A percentile compares a stretch with the other conserved stretches of the same genome.
These are phyloP conservation scores for Apiospora aurea DNA, from an alignment of 2,329 filamentous ascomycete species.

Conservation along the genomic window DNA sequence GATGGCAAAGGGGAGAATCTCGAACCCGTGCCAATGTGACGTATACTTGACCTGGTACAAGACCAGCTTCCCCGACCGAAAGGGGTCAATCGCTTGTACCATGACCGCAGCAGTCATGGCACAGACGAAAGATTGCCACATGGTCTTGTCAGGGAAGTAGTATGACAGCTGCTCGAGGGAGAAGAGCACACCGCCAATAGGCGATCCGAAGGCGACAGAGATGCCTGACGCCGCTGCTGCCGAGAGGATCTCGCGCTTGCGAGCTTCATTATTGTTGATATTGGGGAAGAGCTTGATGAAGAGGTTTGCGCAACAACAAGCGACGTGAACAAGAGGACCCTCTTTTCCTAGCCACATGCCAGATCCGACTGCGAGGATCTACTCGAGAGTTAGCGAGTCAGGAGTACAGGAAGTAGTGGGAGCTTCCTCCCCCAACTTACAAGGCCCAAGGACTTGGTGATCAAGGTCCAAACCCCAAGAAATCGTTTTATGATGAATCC, in stretches of 20 bases:
- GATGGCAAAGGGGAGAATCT: slow-evolving; percentile 85
- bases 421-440: slow-evolving; percentile 54
- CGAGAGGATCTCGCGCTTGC: slow-evolving; percentile 91
- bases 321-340: slow-evolving; percentile 92
- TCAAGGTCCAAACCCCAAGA: slow-evolving; percentile 84
- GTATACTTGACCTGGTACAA: slow-evolving; percentile 96
- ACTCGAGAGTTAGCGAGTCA: slow-evolving; percentile 38
- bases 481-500: slow-evolving; percentile 92
- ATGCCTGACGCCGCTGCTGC: slow-evolving; percentile 92
- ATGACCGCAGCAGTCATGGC: slow-evolving; percentile 98
- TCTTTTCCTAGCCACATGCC: slow-evolving; percentile 98
- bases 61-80: slow-evolving; percentile 93
- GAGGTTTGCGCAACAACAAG: slow-evolving; percentile 93
- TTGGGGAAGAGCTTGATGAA: slow-evolving; percentile 88
- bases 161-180: slow-evolving; percentile 97
- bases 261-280: slow-evolving; percentile 88
- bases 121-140: slow-evolving; percentile 99
- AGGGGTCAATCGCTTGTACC: slow-evolving; percentile 91
- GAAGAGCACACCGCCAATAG: slow-evolving; percentile 93
- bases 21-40: slow-evolving; percentile 91
- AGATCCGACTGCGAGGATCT: slow-evolving; percentile 90
- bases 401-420: background rate
- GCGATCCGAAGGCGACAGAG: slow-evolving; percentile 91
- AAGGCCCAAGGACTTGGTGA: slow-evolving; percentile 88
- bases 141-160: slow-evolving; percentile 98